A percentile compares a stretch with the other conserved stretches of the same genome.
These are phyloP conservation scores for Jatropha podagrica DNA, from an alignment of 441 rosid genomes.

Conservation along the genomic window DNA sequence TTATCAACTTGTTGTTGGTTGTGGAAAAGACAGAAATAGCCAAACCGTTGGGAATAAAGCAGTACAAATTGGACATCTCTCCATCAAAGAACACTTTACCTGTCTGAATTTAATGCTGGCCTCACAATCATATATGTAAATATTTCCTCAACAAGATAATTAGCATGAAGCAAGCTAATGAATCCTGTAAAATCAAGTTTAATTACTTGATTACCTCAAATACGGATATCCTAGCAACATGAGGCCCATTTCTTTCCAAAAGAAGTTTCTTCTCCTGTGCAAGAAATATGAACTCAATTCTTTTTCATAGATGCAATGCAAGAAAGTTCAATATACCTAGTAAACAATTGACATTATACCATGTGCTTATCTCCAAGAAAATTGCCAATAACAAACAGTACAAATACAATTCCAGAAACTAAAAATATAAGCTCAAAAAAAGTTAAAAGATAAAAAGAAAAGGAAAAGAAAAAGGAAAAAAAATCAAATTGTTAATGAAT, in stretches of 20 bases:
- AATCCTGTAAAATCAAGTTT: not conserved
- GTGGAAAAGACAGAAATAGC: no score
- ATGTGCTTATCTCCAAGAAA: not conserved
- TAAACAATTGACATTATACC: not conserved
- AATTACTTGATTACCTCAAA: constrained; percentile 58
- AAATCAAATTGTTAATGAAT: not conserved
- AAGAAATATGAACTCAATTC: constrained; percentile 21
- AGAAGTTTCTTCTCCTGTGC: constrained; percentile 84
- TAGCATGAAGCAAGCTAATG: not conserved
- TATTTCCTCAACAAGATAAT: constrained; percentile 3
- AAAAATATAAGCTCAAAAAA: not conserved
- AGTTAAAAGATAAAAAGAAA: not conserved
- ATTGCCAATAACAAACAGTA: not conserved
- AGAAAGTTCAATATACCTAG: not conserved
- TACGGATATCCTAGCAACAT: constrained; percentile 76
- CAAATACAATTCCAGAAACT: not conserved
- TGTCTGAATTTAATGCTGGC: not conserved
- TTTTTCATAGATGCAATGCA: not conserved
- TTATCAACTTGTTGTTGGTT: not conserved
- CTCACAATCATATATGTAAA: not conserved
- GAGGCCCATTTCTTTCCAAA: constrained; percentile 80
- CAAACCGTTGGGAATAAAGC: not conserved
- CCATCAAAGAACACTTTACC: not conserved
- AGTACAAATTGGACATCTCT: not conserved
- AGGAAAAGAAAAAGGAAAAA: not conserved